Evolutionary conservation across 164 flowering plant genomes (phyloP).

Genomic region (Magnolia sinica): DNA sequence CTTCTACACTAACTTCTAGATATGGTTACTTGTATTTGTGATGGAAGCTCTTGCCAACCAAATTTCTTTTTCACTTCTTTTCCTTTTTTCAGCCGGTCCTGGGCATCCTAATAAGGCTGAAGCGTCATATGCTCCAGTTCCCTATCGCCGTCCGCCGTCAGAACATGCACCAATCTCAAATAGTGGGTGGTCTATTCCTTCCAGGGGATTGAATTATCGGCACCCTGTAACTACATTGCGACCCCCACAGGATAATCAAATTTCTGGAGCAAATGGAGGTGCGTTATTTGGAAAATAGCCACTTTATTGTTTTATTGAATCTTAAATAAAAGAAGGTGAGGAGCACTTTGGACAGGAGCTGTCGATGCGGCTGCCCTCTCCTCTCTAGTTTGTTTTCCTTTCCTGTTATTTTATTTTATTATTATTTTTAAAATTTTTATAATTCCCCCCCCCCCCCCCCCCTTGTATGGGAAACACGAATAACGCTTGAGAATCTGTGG

Average conservation of each 20-base stretch:
- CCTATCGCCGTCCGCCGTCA: conserved; percentile 44
- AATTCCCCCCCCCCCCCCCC: too few species aligned
- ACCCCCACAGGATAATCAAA: conserved; percentile 37
- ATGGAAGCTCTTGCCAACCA: background rate
- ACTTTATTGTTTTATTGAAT: background rate
- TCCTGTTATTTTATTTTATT: too few species aligned
- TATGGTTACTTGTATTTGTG: background rate
- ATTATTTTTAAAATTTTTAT: too few species aligned
- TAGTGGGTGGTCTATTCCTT: conserved; percentile 57
- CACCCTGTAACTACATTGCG: conserved; percentile 44
- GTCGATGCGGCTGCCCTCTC: background rate
- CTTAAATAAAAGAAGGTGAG: background rate
- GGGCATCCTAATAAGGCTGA: conserved; percentile 37
- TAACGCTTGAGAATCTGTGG: too few species aligned
- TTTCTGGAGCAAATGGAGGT: conserved; percentile 40
- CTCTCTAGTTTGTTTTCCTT: background rate
- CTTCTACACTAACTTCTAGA: background rate
- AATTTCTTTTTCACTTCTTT: conserved; percentile 3
- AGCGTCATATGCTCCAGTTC: conserved; percentile 31
- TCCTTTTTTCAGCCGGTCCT: conserved; percentile 31
- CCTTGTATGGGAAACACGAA: background rate
- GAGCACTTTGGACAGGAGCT: background rate
- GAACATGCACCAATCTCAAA: conserved; percentile 40
- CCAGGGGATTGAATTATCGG: conserved; percentile 49
- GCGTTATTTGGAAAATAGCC: background rate